A percentile compares a stretch with the other conserved stretches of the same genome.
Conservation (phyloP, 1,284 basidiomycete genomes). For the Tilletiopsis washingtonensis region DNA sequence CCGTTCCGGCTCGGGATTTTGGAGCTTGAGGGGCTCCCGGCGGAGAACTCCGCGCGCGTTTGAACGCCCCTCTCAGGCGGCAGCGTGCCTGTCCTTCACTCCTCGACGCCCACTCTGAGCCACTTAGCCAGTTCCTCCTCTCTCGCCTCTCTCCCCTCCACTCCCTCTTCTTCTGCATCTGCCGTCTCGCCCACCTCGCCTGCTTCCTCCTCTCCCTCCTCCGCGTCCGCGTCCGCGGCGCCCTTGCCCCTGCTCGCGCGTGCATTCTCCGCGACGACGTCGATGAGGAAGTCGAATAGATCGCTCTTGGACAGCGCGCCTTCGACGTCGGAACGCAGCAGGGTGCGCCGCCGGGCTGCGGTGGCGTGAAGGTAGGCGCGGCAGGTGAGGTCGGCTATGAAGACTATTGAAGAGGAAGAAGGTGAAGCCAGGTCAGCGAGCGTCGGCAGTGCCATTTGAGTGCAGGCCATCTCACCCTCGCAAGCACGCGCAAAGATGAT, state of each 20-base stretch:
- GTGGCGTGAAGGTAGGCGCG: slow-evolving; percentile 44
- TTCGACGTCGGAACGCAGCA: slow-evolving; percentile 42
- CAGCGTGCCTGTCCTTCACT: too few relatives aligned
- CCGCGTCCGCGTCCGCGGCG: not conserved
- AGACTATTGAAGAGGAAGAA: slow-evolving; percentile 18
- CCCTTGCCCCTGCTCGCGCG: not conserved
- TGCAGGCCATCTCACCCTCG: slow-evolving; percentile 25
- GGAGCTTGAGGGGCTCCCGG: too few relatives aligned
- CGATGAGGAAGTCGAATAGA: slow-evolving; percentile 47
- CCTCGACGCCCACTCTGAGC: too few relatives aligned
- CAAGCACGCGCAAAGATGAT: slow-evolving; percentile 45
- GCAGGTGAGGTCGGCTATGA: slow-evolving; percentile 46
- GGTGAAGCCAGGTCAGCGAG: not conserved
- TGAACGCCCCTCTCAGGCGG: too few relatives aligned
- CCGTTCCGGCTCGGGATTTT: too few relatives aligned
- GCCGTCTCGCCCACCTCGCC: not conserved
- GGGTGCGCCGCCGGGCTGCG: slow-evolving; percentile 42
- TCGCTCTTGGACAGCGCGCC: slow-evolving; percentile 42
- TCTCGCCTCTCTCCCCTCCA: too few relatives aligned
- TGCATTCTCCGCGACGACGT: slow-evolving; percentile 34
- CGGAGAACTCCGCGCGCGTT: too few relatives aligned
- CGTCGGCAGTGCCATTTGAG: too few relatives aligned
- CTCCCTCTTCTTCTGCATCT: slow-evolving; percentile 1
- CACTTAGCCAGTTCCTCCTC: too few relatives aligned
- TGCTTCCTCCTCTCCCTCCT: not conserved